Conservation (phyloP, 179 eudicot genomes). For the Camellia oleifera region DNA sequence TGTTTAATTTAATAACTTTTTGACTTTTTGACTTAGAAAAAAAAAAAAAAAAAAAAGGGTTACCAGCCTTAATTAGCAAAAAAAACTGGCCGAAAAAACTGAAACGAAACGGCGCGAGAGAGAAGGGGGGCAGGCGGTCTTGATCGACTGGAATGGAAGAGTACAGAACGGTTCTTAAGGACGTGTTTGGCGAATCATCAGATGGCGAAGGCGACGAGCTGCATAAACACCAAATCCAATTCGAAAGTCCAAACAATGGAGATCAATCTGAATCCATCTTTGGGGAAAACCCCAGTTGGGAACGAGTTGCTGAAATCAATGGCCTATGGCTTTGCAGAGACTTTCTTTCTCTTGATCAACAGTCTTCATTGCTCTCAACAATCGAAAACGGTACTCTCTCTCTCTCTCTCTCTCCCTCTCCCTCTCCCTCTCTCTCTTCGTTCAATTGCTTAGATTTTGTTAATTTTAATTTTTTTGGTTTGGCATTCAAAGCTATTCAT, state of each 20-base stretch:
- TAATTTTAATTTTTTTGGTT: too few relatives aligned
- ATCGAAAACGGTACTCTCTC: constrained; percentile 42
- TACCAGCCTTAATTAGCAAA: too few relatives aligned
- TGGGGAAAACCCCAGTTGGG: constrained; percentile 45
- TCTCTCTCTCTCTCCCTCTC: background rate
- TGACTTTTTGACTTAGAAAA: too few relatives aligned
- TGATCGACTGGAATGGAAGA: constrained; percentile 18
- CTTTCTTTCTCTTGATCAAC: constrained; percentile 53
- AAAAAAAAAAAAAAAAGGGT: too few relatives aligned
- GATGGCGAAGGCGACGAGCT: constrained; percentile 41
- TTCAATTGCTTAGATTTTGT: background rate
- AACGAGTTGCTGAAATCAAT: constrained; percentile 33
- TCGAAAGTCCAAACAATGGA: background rate
- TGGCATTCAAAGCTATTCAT: too few relatives aligned
- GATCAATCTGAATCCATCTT: background rate
- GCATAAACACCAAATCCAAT: background rate
- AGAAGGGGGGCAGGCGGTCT: background rate
- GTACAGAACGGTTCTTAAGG: constrained; percentile 33
- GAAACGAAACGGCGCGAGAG: too few relatives aligned
- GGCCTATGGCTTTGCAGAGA: constrained; percentile 71
- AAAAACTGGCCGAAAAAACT: too few relatives aligned
- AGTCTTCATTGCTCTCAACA: constrained; percentile 52
- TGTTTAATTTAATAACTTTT: too few relatives aligned
- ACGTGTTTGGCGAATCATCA: constrained; percentile 72
- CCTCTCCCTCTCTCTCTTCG: background rate